A percentile compares a stretch with the other conserved stretches of the same genome.
Evolutionary conservation across 768 basidiomycete genomes (phyloP).

Genomic region (Lactarius trivialis): DNA sequence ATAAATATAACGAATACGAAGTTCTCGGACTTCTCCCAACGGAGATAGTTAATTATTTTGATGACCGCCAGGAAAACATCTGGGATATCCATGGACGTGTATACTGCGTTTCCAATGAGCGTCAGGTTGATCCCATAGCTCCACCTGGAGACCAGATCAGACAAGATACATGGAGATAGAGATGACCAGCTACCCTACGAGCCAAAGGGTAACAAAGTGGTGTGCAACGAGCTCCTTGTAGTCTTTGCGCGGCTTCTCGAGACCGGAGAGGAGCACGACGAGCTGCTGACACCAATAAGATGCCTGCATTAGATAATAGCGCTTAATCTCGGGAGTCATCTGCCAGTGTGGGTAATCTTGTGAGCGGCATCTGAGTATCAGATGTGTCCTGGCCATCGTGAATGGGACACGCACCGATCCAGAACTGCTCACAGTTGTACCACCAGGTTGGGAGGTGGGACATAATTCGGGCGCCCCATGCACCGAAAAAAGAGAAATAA

Average conservation of each 20-base stretch:
- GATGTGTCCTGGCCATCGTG: no score
- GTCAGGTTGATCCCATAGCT: constrained; percentile 79
- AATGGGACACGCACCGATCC: constrained; percentile 50
- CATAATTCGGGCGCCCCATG: constrained; percentile 82
- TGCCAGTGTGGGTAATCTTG: constrained; percentile 88
- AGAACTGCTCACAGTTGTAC: constrained; percentile 79
- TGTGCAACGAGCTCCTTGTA: constrained; percentile 81
- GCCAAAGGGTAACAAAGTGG: constrained; percentile 91
- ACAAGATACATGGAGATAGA: neutral
- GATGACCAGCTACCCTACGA: constrained; percentile 62
- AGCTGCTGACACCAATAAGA: constrained; percentile 95
- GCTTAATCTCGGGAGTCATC: constrained; percentile 78
- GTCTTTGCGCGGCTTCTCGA: constrained; percentile 96
- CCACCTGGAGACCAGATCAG: constrained; percentile 47
- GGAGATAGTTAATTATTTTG: constrained; percentile 86
- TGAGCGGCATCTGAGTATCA: neutral
- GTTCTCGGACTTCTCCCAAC: constrained; percentile 55
- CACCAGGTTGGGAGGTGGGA: constrained; percentile 73
- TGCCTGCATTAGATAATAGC: constrained; percentile 89
- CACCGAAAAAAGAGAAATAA: constrained; percentile 68
- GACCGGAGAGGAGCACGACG: constrained; percentile 69
- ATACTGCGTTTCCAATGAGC: constrained; percentile 84
- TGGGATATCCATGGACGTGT: constrained; percentile 95
- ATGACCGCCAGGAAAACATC: constrained; percentile 85
- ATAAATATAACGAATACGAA: constrained; percentile 61